phyloP scores from a whole-genome alignment of 257 asterid genomes.

The Perilla frutescens region DNA sequence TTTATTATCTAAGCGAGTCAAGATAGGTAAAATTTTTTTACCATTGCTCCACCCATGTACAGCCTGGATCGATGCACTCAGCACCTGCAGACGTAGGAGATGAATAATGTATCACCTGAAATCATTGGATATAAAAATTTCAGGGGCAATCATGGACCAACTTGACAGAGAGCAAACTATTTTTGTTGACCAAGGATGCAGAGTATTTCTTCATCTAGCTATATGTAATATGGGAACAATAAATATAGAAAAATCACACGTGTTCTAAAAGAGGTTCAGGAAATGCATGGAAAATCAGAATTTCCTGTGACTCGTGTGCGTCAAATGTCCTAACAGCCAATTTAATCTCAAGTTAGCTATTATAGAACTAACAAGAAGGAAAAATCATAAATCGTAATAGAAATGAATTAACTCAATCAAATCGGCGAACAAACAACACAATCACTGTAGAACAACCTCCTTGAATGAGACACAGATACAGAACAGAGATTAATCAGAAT shows the following conservation, averaged over 20 bases:
- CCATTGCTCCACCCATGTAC: slow-evolving; percentile 99
- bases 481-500: background rate
- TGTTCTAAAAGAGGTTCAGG: no score
- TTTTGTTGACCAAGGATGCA: slow-evolving; percentile 23
- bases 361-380: background rate
- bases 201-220: slow-evolving; percentile 19
- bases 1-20: slow-evolving; percentile 9
- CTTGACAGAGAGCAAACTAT: slow-evolving; percentile 8
- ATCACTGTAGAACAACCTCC: background rate
- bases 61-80: slow-evolving; percentile 86
- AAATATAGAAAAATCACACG: background rate
- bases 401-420: background rate
- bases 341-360: no score
- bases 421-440: background rate
- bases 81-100: slow-evolving; percentile 97
- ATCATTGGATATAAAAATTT: slow-evolving; percentile 34
- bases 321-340: background rate
- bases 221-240: background rate
- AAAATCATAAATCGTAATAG: slow-evolving; percentile 5
- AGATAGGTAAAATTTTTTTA: slow-evolving; percentile 39
- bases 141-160: slow-evolving; percentile 37
- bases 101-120: slow-evolving; percentile 85
- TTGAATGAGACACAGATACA: background rate
- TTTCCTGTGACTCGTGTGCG: background rate
- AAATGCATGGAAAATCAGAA: slow-evolving; percentile 6